Base-by-base conservation (phyloP, 352 stramenopile species). In the Globisporangium emineosum region DNA sequence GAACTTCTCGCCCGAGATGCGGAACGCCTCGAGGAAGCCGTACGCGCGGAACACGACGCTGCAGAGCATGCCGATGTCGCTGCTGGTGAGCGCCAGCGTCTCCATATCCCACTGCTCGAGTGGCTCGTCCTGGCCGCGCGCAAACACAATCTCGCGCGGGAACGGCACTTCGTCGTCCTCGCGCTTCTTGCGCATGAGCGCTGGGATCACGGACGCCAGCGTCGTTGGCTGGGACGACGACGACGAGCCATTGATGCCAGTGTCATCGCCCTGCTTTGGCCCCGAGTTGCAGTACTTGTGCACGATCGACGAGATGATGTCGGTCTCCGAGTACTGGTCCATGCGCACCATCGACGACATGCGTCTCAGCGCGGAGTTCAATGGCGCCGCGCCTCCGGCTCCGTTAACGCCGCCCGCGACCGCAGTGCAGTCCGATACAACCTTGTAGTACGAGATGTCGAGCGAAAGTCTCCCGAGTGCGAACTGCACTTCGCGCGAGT, bases 361-460 rank as follows among this genome's bases (percentile, higher is more conserved):
- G 29, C 61, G 51, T 23, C 66, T 68, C 27, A 77, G 32, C 7
- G 40, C 42, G 0, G 12, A 10, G 13, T 33, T 25, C 9, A 21
- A 7, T 15, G 33, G 23, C 21, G 35, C 13, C 4, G 32, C 5
- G 21, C 27, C 21, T 15, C 29, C 15, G 13, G 2, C n/a, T 32
- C 9, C 21, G 9, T 42, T 33, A 0, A 66, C 42, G 1, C 40
- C 51, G 23, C 33, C 51, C 15, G 67, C 71, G 8, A 71, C 66
- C 13, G 67, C 72, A 2, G 72, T 69, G 30, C 74, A 79, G 59
- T 81, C 74, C 9, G 74, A 77, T 1, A 89, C 77, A 19, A 89
- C 81, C 49, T 91, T 91, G 68, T 88, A 91, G 71, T 91, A 91
- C 55, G 79, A 91, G 40, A 91, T 87, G 53, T 91, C 81, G 30